These are phyloP conservation scores for Colletotrichum cereale DNA, from an alignment of 2,329 filamentous ascomycete genomes.

Conservation along the genomic window DNA sequence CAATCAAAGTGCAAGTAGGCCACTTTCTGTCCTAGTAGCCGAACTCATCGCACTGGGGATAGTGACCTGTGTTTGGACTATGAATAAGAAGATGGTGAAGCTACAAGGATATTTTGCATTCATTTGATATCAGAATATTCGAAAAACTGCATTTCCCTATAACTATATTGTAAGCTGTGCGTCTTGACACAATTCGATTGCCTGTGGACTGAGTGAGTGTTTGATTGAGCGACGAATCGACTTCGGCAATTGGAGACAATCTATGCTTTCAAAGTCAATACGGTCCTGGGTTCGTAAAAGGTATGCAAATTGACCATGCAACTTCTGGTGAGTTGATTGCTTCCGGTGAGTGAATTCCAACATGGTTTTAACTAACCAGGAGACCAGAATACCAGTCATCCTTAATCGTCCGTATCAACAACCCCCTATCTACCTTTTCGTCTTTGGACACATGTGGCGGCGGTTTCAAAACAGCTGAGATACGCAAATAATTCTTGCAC, in stretches of 20 bases:
- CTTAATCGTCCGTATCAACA: too few species aligned
- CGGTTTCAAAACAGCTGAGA: constrained; percentile 9
- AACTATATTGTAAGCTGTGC: background rate
- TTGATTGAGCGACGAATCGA: background rate
- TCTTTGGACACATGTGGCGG: constrained; percentile 12
- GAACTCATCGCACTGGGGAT: too few species aligned
- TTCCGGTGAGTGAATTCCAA: too few species aligned
- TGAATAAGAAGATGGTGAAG: too few species aligned
- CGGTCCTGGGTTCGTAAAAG: background rate
- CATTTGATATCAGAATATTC: too few species aligned
- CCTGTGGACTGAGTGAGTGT: background rate
- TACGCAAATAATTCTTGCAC: constrained; percentile 6
- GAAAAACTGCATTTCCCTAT: too few species aligned
- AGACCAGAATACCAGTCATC: constrained; percentile 13
- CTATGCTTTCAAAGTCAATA: background rate
- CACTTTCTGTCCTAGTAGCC: too few species aligned
- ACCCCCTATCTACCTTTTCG: constrained; percentile 5
- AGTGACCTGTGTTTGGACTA: too few species aligned
- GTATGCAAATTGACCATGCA: background rate
- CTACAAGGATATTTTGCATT: too few species aligned
- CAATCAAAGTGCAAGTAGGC: too few species aligned
- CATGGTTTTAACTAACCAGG: background rate
- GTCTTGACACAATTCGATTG: background rate
- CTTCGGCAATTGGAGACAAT: background rate
- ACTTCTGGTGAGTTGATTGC: background rate